Percentiles rank a stretch among this genome's conserved stretches.
These are phyloP conservation scores for Nitzschia palea DNA, from an alignment of 108 stramenopile genomes.

Conservation along the genomic window DNA sequence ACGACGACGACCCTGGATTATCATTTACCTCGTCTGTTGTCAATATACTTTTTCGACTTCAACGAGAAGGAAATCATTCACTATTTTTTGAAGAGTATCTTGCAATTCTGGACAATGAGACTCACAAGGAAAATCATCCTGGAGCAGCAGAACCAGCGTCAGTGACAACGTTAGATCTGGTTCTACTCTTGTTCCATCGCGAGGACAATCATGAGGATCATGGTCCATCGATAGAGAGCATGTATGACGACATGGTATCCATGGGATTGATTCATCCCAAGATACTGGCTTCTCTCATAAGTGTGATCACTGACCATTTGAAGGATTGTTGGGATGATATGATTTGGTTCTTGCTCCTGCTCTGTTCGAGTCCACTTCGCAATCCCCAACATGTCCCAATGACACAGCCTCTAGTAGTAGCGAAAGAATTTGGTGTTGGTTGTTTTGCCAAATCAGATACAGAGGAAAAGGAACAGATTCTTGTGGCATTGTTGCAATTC, in stretches of 20 bases:
- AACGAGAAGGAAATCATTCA: neutral
- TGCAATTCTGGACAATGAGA: neutral
- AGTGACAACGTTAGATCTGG: neutral
- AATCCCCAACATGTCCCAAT: neutral
- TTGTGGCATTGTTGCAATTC: neutral
- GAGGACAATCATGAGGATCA: neutral
- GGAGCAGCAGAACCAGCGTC: neutral
- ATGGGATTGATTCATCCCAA: too few species aligned
- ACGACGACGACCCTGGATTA: too few species aligned
- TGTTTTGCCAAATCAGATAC: neutral
- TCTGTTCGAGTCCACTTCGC: neutral
- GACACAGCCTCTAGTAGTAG: neutral
- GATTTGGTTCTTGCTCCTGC: neutral
- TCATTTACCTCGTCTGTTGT: too few species aligned
- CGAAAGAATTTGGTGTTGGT: constrained; percentile 4
- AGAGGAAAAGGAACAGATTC: neutral
- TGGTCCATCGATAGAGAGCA: neutral
- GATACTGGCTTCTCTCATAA: too few species aligned
- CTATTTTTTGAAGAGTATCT: neutral
- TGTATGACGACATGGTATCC: neutral
- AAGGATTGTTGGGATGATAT: too few species aligned
- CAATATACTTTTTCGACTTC: neutral
- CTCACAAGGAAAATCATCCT: neutral
- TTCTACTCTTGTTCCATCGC: neutral
- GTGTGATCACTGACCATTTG: too few species aligned